Evolutionary conservation across 2,329 filamentous ascomycete species (phyloP).

Genomic region (Thermothelomyces thermophilus): DNA sequence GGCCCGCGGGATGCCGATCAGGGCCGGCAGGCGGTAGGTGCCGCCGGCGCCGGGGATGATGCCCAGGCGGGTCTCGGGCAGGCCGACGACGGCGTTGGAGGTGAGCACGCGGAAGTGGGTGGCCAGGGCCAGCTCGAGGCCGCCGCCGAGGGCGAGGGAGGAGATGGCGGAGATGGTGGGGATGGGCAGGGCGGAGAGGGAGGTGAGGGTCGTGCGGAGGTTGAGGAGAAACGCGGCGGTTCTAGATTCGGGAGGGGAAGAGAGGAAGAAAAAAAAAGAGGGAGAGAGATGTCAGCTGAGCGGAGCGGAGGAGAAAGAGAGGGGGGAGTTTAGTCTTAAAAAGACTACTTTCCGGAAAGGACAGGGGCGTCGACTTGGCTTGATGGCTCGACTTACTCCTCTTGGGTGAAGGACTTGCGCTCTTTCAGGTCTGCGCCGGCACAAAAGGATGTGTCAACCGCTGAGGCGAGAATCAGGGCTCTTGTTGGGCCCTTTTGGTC

Average conservation of each 20-base stretch:
- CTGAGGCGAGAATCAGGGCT: slow-evolving; percentile 76
- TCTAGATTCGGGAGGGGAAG: too few relatives aligned
- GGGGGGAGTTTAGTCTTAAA: too few relatives aligned
- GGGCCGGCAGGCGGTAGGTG: slow-evolving; percentile 74
- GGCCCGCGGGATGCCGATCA: slow-evolving; percentile 77
- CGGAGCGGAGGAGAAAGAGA: background rate
- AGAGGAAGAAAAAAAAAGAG: background rate
- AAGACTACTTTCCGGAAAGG: too few relatives aligned
- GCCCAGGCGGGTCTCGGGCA: slow-evolving; percentile 86
- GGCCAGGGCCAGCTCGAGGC: slow-evolving; percentile 83
- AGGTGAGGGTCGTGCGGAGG: slow-evolving; percentile 69
- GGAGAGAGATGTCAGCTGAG: background rate
- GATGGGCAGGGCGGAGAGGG: slow-evolving; percentile 69
- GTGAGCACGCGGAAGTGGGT: slow-evolving; percentile 85
- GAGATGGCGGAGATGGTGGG: slow-evolving; percentile 86
- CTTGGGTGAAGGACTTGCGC: slow-evolving; percentile 63
- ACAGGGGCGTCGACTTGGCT: too few relatives aligned
- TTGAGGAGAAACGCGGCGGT: slow-evolving; percentile 70
- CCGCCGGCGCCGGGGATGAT: slow-evolving; percentile 95
- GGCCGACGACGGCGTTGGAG: slow-evolving; percentile 68
- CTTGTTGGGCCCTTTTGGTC: slow-evolving; percentile 57
- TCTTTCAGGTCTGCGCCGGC: slow-evolving; percentile 94
- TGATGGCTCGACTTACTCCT: slow-evolving; percentile 59
- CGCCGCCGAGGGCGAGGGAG: slow-evolving; percentile 82
- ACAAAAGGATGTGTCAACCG: slow-evolving; percentile 83